Base-by-base conservation (phyloP, 1,284 basidiomycete genomes). In the Trichosporon asahii region DNA sequence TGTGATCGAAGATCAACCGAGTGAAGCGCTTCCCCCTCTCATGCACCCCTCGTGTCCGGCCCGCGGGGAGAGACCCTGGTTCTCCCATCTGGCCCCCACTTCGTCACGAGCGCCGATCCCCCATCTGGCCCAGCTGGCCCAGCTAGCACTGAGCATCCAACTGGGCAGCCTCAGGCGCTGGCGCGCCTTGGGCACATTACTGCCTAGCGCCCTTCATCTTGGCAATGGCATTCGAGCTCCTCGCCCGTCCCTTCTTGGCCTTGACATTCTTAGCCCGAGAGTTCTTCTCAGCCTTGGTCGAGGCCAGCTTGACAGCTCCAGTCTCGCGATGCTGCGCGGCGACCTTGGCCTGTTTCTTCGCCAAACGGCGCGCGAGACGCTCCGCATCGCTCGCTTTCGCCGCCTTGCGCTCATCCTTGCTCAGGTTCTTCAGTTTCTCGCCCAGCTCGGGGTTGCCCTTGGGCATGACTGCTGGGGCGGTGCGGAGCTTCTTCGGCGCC, bases 371-470 rank as follows among this genome's bases (percentile, higher is more conserved):
- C 55, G 90, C 91, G 61, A 93, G 86, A 55, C 95, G 89, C 67
- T 92, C 91, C 0, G 89, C 86, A 78, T 97, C 91, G 18, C 86
- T 77, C 0, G 89, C 86, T 84, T 98, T 98, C 76, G 86, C 88
- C 57, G 88, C 85, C 85, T 95, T 96, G 70, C 95, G 88, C 73
- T 91, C 91, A 12, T 92, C 90, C 82, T 95, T 95, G n/a, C 90
- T 87, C 44, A 96, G 84, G 64, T 88, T 86, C 35, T 87, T 88
- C 55, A 97, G 85, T 78, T 89, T 89, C 72, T 88, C 88, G 5
- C 94, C 95, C 1, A 96, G 88, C 3, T 80, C 78, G 0, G 93
- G 92, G 79, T 95, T 89, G 37, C 93, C 93, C 78, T 90, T 91
- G 0, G 91, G 91, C 21, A 85, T 71, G 9, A 76, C 73, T 18